Evolutionary conservation across 2,329 filamentous ascomycete species (phyloP), one percentile per base, ranked within the genome.

Genomic region (Phoma herbarum): DNA sequence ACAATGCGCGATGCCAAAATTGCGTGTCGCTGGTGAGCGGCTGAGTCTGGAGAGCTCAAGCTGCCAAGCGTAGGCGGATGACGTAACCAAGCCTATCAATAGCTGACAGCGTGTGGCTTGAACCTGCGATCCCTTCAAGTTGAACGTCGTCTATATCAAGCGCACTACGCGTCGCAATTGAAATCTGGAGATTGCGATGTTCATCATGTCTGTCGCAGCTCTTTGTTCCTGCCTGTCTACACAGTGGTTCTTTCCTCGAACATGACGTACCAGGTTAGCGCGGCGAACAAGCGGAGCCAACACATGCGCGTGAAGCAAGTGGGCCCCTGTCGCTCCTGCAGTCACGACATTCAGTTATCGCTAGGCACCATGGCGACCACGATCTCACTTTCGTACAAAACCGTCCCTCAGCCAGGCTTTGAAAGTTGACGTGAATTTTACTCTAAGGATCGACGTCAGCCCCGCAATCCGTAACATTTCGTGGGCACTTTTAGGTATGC

Each of bases 31-130:
- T 57, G 57, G 59, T 58, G 55, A 54, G 62, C 56, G 63, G 66
- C 67, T 68, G 66, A 63, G 64, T n/a, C 61, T 64, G 51, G 48
- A 60, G 57, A 57, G 56, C 45, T 48, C 48, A 41, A 56, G 43
- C 41, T 56, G 67, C 66, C 65, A 67, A 67, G 66, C 45, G 50
- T 52, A 41, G 22, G 48, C 59, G 52, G 65, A 67, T 70, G 68
- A 70, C 68, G 68, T 70, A 70, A 70, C 60, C 22, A 50, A 20
- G 46, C 41, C 20, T 49, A 61, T 55, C 48, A 47, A 37, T 42
- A 47, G 52, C 47, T 56, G 57, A 39, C 46, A 43, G 52, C 41
- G 52, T 37, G 33, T 33, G 29, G 31, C 43, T 35, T 11, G 47
- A 48, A 43, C 14, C 6, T 29, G 47, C 22, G 45, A 48, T 51